Base-by-base conservation (phyloP, 192 early-diverging fungal genomes). In the Powellomyces hirtus region DNA sequence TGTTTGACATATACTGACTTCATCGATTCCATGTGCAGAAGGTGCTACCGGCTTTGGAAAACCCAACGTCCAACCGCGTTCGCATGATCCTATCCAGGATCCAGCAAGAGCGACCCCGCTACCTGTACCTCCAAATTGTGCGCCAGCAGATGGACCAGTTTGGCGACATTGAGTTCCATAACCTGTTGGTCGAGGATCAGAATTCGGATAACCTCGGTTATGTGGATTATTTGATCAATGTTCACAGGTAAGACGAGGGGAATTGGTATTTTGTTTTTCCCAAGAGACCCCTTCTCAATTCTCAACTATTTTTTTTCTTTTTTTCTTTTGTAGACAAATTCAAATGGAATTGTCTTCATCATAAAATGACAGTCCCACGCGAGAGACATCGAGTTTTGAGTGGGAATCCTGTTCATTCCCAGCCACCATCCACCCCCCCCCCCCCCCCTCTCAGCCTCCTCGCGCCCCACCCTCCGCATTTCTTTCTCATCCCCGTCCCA, bases 161-260 rank as follows among this genome's bases (percentile, higher is more conserved):
- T 24, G 58, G 81, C 4, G 97, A 98, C 70, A 73, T 86, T 10
- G 89, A 91, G 59, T 93, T 97, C 76, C 79, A 82, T 11, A 82
- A 86, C 27, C 70, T 88, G 62, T 73, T 98, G 64, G 75, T 89
- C 14, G 97, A 98, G 77, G 97, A 98, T 78, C 88, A 91, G 71
- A 92, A 91, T 67, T 86, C 88, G 49, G 93, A 91, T 49, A 85
- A 86, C 56, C 88, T 93, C 89, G 88, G 86, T 11, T 98, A 98
- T 75, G 94, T 97, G 6, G 96, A 98, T 68, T 97, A 89, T 64
- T 74, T 98, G 27, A 91, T 91, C 50, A 74, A 84, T 26, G 86
- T 98, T 60, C 97, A 98, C 76, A 83, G 90, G 70, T 89, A 72
- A 66, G 61, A 26, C 33, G 26, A 18, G 31, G 6, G 16, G 22